These are phyloP conservation scores for Psilocybe sp. DNA, from an alignment of 768 basidiomycete genomes.

Conservation along the genomic window DNA sequence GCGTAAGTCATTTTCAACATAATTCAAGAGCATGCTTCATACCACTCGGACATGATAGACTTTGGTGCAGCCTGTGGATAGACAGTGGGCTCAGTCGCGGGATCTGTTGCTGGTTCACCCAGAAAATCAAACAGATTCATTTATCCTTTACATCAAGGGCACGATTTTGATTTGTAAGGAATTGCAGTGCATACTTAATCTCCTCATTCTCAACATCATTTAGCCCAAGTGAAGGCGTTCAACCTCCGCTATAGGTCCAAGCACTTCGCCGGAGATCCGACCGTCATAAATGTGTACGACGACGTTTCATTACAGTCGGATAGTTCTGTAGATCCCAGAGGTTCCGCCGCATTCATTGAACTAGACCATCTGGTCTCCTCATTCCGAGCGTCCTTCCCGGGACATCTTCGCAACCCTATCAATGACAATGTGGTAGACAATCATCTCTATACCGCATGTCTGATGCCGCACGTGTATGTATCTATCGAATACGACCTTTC, in stretches of 20 bases:
- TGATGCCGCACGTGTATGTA: constrained; percentile 41
- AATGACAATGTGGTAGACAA: constrained; percentile 54
- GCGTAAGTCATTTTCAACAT: constrained; percentile 37
- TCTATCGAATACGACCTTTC: background rate
- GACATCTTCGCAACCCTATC: constrained; percentile 54
- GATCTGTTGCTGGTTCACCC: constrained; percentile 62
- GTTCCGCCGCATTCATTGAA: constrained; percentile 60
- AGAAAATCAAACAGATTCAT: constrained; percentile 64
- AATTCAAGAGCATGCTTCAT: background rate
- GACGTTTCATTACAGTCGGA: constrained; percentile 32
- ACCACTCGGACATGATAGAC: constrained; percentile 26
- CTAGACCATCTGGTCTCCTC: constrained; percentile 56
- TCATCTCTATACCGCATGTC: constrained; percentile 49
- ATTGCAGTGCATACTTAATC: background rate
- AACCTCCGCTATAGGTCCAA: constrained; percentile 63
- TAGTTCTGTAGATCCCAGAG: constrained; percentile 55
- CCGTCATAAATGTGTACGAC: constrained; percentile 38
- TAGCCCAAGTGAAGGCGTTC: constrained; percentile 57
- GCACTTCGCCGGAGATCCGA: constrained; percentile 56
- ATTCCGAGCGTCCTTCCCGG: constrained; percentile 59
- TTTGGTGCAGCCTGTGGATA: constrained; percentile 45
- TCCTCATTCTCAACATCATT: background rate
- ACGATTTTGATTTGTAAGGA: constrained; percentile 57
- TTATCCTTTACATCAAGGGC: constrained; percentile 69
- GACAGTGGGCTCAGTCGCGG: constrained; percentile 66